These are phyloP conservation scores for Vigna hirtella DNA, from an alignment of 306 rosid species.

Conservation along the genomic window DNA sequence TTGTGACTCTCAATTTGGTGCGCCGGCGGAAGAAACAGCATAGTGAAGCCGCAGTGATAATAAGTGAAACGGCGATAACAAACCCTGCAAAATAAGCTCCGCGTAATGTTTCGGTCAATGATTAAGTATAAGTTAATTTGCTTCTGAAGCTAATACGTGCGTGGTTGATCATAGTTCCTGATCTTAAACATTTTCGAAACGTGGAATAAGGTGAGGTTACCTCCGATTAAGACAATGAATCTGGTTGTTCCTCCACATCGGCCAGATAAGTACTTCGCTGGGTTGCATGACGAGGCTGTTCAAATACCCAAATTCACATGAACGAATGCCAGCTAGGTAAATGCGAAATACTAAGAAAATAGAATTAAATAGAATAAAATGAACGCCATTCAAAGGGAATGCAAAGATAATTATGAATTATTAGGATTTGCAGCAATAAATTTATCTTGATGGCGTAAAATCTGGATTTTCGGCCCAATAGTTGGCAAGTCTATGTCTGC, in stretches of 20 bases:
- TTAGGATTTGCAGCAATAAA: not conserved
- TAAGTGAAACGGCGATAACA: conserved; percentile 58
- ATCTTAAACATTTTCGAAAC: not conserved
- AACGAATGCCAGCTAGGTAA: not conserved
- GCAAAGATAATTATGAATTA: not conserved
- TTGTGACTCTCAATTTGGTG: conserved; percentile 59
- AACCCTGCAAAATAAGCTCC: conserved; percentile 51
- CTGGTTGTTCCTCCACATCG: conserved; percentile 74
- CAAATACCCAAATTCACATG: conserved; percentile 42
- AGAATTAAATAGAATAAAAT: not conserved
- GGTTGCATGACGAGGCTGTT: conserved; percentile 68
- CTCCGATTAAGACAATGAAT: conserved; percentile 75
- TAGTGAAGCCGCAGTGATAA: conserved; percentile 53
- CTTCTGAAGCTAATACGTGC: not conserved
- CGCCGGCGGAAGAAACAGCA: conserved; percentile 72
- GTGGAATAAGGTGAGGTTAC: conserved; percentile 44
- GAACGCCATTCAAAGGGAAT: not conserved
- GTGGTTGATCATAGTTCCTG: no score
- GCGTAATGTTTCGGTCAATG: not conserved
- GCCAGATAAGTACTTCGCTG: conserved; percentile 65
- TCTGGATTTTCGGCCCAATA: not conserved
- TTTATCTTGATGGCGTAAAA: not conserved
- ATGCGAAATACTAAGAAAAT: not conserved
- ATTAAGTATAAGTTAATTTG: not conserved
- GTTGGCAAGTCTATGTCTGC: not conserved